These are phyloP conservation scores for Beauveria rudraprayagi DNA, from an alignment of 2,329 filamentous ascomycete genomes.

Conservation along the genomic window DNA sequence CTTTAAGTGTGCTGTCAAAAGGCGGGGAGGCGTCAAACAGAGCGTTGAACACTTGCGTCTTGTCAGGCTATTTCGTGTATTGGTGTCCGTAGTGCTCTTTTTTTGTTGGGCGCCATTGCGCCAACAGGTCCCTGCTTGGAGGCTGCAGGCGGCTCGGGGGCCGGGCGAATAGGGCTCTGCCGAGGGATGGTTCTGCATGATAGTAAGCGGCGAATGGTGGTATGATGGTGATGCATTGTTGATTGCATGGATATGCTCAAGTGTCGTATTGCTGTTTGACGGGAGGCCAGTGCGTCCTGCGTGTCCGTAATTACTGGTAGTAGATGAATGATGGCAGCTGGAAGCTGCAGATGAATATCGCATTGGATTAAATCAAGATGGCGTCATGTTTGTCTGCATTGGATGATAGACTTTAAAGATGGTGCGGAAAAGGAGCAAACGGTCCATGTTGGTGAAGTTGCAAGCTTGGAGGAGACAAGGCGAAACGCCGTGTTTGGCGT, in stretches of 20 bases:
- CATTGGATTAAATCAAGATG: neutral
- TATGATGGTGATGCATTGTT: neutral
- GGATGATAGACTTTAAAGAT: neutral
- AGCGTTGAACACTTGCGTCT: neutral
- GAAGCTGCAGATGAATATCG: neutral
- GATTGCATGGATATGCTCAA: neutral
- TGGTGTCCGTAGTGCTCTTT: neutral
- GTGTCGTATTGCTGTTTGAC: neutral
- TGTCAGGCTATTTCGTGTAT: neutral
- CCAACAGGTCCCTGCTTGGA: conserved; percentile 1
- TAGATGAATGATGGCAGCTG: no score
- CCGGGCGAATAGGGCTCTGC: neutral
- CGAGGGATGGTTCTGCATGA: neutral
- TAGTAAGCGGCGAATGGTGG: neutral
- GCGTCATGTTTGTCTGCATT: neutral
- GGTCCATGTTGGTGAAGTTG: neutral
- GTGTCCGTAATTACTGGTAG: neutral
- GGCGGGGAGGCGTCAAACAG: neutral
- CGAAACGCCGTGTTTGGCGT: neutral
- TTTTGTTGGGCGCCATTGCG: neutral
- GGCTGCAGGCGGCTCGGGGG: neutral
- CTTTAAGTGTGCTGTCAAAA: neutral
- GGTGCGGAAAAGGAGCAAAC: neutral
- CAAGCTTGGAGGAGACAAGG: neutral
- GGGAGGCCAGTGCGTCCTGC: neutral